phyloP scores from a whole-genome alignment of 495 filamentous ascomycete species.

The Usnea hakonensis region DNA sequence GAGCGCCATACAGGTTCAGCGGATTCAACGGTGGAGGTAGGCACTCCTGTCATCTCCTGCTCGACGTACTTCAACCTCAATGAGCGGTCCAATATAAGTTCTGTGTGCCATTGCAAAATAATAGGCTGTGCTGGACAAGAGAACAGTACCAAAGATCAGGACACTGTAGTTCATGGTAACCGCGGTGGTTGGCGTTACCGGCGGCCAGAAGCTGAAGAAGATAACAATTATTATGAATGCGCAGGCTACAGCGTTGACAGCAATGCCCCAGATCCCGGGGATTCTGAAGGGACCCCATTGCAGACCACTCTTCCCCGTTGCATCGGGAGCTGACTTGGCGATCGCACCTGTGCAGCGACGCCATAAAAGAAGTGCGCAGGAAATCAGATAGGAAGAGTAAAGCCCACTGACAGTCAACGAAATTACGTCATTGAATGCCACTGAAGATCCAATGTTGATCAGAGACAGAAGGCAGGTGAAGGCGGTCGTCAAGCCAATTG shows the following conservation, averaged over 20 bases:
- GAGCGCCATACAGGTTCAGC: too few species aligned
- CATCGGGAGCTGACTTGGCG: too few species aligned
- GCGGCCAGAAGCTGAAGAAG: conserved; percentile 42
- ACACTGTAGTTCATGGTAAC: conserved; percentile 41
- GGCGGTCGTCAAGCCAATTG: conserved; percentile 37
- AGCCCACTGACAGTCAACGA: conserved; percentile 33
- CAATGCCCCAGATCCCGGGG: conserved; percentile 32
- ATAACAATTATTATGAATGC: conserved; percentile 33
- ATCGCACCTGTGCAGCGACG: conserved; percentile 4
- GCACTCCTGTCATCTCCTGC: too few species aligned
- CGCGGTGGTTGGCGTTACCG: conserved; percentile 31
- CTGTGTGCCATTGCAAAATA: conserved; percentile 32
- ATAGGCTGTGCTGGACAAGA: conserved; percentile 30
- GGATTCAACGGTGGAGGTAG: too few species aligned
- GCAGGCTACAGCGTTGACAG: conserved; percentile 35
- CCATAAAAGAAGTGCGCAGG: conserved; percentile 19
- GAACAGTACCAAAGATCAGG: conserved; percentile 31
- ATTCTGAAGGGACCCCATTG: conserved; percentile 40
- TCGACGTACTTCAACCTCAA: conserved; percentile 30
- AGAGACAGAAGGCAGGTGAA: conserved; percentile 33
- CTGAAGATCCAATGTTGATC: conserved; percentile 43
- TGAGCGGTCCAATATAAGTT: conserved; percentile 34
- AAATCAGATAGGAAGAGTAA: conserved; percentile 33
- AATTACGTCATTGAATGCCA: conserved; percentile 43
- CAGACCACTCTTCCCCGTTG: neutral